Evolutionary conservation across 345 rosid genomes (phyloP).

Genomic region (Streptanthus diversifolius): DNA sequence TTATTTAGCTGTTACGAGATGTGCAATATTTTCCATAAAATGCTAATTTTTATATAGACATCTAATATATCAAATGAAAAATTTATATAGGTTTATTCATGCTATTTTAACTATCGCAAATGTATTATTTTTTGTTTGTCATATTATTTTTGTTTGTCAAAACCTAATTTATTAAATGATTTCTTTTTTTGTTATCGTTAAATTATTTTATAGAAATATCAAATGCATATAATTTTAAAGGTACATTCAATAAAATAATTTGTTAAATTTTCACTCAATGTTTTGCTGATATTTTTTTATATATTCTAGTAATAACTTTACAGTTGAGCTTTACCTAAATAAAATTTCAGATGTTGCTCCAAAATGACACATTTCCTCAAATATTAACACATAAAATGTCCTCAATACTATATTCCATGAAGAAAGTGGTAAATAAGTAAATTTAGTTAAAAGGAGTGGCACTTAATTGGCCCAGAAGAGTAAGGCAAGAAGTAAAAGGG

Average conservation of each 20-base stretch:
- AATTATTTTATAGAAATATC: not conserved
- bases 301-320: not conserved
- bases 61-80: not conserved
- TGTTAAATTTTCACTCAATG: not conserved
- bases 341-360: not conserved
- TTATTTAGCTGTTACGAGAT: not conserved
- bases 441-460: not conserved
- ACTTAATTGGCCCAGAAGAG: not conserved
- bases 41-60: not conserved
- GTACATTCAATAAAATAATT: not conserved
- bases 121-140: not conserved
- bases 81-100: not conserved
- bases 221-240: not conserved
- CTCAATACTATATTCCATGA: not conserved
- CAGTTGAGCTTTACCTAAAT: not conserved
- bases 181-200: not conserved
- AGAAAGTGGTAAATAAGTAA: not conserved
- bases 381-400: not conserved
- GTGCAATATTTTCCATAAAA: too few relatives aligned
- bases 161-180: not conserved
- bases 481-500: not conserved
- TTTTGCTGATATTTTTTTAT: not conserved
- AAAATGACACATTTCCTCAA: not conserved
- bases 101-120: not conserved
- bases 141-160: not conserved